Base-by-base conservation (phyloP, 176 grass and related monocot species). In the Zoysia pacifica region DNA sequence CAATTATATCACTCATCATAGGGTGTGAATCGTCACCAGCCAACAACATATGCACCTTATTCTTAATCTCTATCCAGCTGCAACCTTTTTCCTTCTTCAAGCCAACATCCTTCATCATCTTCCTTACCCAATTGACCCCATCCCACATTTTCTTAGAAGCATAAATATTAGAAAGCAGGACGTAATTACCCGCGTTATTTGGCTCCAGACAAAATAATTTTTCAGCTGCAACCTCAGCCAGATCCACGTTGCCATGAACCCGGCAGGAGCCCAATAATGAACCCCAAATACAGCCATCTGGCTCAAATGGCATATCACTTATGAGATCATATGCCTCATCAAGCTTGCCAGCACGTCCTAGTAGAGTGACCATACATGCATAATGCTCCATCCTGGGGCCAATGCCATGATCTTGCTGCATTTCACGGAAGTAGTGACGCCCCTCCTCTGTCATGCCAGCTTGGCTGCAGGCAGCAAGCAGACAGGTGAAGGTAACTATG, bases 51-150 rank as follows among this genome's bases (percentile, higher is more conserved):
- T 94, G 93, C 64, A 94, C 89, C 48, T 89, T 89, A 38, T 87
- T 85, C 84, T 89, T 91, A 44, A 94, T 94, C 52, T 94, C 87
- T 43, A 91, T 94, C 93, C 89, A 94, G 62, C 93, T 94, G 64
- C 89, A 91, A 2, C 93, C 89, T 13, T 83, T 88, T 41, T 94
- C 87, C 76, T 94, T 94, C 70, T 70, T 91, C 81, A 94, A 60
- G 0, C 93, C 89, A 51, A 85, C 45, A 74, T 49, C 82, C 61
- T 83, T 91, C 93, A 94, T 91, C 70, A 62, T 60, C 11, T 83
- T 81, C 62, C 93, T 91, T 16, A 94, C 58, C 65, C 44, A 28
- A 28, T 28, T 28, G 28, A 28, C 28, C n/a, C 82, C 87, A 50
- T 82, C 78, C 86, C 81, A 82, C 87, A 94, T 89, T 77, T 88